These are phyloP conservation scores for Chlamydomonas urium DNA, from an alignment of 139 green algal genomes.

Conservation along the genomic window DNA sequence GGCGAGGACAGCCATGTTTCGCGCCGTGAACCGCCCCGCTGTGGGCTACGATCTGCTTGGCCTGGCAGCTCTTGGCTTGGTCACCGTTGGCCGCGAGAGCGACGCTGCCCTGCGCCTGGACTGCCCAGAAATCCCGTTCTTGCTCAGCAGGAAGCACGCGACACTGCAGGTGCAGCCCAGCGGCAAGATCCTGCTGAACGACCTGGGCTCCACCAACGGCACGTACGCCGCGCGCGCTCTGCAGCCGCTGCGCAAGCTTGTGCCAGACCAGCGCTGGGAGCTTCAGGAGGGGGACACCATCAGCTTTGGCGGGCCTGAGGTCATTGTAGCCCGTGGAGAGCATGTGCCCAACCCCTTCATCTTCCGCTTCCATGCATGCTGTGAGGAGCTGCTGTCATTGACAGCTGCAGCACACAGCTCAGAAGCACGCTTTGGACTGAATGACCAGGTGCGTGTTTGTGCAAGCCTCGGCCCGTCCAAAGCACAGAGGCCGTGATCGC, in stretches of 20 bases:
- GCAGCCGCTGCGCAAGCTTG: conserved; percentile 24
- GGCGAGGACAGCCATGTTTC: conserved; percentile 21
- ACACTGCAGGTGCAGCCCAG: conserved; percentile 22
- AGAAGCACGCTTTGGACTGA: too few relatives aligned
- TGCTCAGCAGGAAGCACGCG: conserved; percentile 34
- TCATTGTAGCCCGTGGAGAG: conserved; percentile 28
- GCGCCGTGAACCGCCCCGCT: conserved; percentile 17
- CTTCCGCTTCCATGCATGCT: conserved; percentile 29
- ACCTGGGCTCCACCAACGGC: conserved; percentile 40
- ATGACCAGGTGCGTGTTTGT: too few relatives aligned
- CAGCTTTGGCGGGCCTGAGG: conserved; percentile 42
- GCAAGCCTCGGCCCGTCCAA: too few relatives aligned
- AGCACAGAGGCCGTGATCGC: too few relatives aligned
- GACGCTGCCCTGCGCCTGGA: conserved; percentile 27
- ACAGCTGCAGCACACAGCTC: too few relatives aligned
- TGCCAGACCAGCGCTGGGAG: conserved; percentile 1
- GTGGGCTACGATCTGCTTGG: conserved; percentile 34
- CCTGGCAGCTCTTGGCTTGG: conserved; percentile 15
- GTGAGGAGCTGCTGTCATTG: too few relatives aligned
- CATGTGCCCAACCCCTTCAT: conserved; percentile 44
- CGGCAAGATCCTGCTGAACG: conserved; percentile 21
- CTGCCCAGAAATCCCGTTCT: conserved; percentile 35
- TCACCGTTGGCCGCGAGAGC: conserved; percentile 28
- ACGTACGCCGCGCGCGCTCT: conserved; percentile 26
- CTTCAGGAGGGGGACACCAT: conserved; percentile 16